phyloP scores from a whole-genome alignment of 345 rosid species.

The Fremontodendron californicum region DNA sequence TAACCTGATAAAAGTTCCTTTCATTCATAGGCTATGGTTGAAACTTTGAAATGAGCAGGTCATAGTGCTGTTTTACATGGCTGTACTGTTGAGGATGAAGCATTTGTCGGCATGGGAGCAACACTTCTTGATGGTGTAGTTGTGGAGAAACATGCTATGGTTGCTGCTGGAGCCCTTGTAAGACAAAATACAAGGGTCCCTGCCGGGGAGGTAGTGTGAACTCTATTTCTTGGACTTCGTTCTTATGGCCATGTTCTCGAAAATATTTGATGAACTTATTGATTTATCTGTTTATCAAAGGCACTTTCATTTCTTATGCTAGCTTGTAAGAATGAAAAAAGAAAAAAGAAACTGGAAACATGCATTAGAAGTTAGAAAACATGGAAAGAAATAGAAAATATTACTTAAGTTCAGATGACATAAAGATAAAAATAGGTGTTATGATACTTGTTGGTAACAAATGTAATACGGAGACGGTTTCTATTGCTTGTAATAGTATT shows the following conservation, averaged over 20 bases:
- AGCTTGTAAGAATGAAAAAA: background rate
- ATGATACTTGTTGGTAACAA: background rate
- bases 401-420: background rate
- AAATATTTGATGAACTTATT: background rate
- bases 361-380: background rate
- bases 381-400: background rate
- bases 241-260: background rate
- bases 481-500: background rate
- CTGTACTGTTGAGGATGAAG: constrained; percentile 87
- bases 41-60: constrained; percentile 47
- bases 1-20: background rate
- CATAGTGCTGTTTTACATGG: constrained; percentile 98
- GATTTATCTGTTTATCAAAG: background rate
- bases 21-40: constrained; percentile 10
- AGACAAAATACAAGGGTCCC: constrained; percentile 85
- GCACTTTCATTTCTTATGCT: background rate
- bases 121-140: constrained; percentile 86
- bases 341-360: background rate
- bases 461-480: background rate
- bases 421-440: background rate
- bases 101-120: constrained; percentile 93
- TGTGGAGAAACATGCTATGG: constrained; percentile 84
- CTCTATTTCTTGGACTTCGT: background rate
- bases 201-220: constrained; percentile 67
- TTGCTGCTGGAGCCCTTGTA: constrained; percentile 98